Evolutionary conservation across 2,329 filamentous ascomycete genomes (phyloP).

Genomic region (Trichoderma harzianum): DNA sequence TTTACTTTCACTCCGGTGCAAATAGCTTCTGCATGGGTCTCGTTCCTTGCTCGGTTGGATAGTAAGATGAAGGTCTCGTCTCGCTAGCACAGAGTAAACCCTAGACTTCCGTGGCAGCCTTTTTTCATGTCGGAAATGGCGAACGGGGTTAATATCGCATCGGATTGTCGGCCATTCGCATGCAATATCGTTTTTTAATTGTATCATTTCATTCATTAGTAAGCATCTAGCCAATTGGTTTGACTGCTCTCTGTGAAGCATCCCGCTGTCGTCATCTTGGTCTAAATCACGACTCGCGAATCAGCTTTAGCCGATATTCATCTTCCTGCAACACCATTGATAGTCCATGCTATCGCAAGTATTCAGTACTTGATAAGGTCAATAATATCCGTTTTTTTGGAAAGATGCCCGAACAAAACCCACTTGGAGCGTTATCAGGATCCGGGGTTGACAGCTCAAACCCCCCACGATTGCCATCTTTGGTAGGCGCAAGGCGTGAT

Average conservation of each 20-base stretch:
- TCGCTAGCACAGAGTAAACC: background rate
- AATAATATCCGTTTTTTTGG: background rate
- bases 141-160: background rate
- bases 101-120: background rate
- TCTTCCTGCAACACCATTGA: background rate
- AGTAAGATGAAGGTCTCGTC: background rate
- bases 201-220: background rate
- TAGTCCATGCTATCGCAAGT: background rate
- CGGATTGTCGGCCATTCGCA: background rate
- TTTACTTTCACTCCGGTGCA: background rate
- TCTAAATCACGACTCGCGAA: slow-evolving; percentile 11
- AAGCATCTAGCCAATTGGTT: background rate
- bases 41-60: background rate
- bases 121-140: background rate
- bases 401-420: background rate
- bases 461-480: slow-evolving; percentile 2
- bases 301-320: slow-evolving; percentile 2
- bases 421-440: background rate
- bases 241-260: background rate
- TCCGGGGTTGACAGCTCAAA: background rate
- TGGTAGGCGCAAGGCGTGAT: background rate
- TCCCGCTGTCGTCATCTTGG: slow-evolving; percentile 14
- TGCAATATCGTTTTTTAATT: background rate
- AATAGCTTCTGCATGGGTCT: fast-evolving
- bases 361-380: background rate